Conservation (phyloP, 2,329 filamentous ascomycete species). For the Aspergillus chevalieri region DNA sequence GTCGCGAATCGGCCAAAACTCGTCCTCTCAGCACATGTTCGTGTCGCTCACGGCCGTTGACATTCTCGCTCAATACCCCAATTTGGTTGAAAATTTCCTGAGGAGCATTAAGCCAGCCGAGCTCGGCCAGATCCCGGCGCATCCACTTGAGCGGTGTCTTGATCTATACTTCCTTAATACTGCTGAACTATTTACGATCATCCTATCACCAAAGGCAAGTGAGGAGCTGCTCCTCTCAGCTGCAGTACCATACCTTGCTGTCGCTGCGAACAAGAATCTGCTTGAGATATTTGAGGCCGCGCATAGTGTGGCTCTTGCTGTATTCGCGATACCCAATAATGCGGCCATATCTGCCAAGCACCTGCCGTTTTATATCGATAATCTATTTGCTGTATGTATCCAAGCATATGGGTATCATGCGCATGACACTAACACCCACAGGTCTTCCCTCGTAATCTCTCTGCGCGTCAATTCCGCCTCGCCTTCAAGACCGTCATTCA, state of each 20-base stretch:
- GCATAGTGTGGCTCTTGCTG: slow-evolving; percentile 73
- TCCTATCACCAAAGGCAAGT: slow-evolving; percentile 59
- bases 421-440: slow-evolving; percentile 9
- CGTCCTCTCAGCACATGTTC: slow-evolving; percentile 80
- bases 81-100: slow-evolving; percentile 61
- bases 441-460: slow-evolving; percentile 73
- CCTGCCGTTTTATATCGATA: slow-evolving; percentile 76
- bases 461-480: slow-evolving; percentile 77
- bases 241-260: slow-evolving; percentile 65
- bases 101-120: slow-evolving; percentile 54
- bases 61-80: slow-evolving; percentile 65
- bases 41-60: slow-evolving; percentile 78
- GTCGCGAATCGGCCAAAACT: slow-evolving; percentile 62
- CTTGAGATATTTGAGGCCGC: slow-evolving; percentile 79
- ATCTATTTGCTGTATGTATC: slow-evolving; percentile 56
- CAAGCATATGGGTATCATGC: too few relatives aligned
- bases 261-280: slow-evolving; percentile 52
- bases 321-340: slow-evolving; percentile 74
- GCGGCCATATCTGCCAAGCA: slow-evolving; percentile 63
- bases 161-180: slow-evolving; percentile 85
- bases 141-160: slow-evolving; percentile 65
- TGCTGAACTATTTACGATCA: slow-evolving; percentile 73
- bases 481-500: slow-evolving; percentile 81
- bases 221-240: slow-evolving; percentile 69
- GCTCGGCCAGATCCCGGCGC: slow-evolving; percentile 52